Evolutionary conservation across 202 grass and related monocot genomes (phyloP).

Genomic region (Brachypodium distachyon): DNA sequence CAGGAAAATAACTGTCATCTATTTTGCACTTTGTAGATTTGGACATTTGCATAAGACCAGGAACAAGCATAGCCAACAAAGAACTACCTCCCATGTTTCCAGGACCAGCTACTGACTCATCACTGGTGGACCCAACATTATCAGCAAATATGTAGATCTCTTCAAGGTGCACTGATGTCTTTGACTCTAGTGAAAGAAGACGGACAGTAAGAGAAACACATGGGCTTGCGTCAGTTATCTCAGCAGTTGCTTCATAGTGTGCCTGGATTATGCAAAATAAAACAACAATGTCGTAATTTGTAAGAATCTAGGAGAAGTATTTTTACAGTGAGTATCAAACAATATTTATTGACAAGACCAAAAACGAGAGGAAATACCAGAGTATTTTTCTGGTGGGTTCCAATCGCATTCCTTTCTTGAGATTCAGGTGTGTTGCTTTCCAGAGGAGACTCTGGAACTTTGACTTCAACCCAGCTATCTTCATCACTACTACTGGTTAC

Average conservation of each 20-base stretch:
- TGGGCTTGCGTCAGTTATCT: constrained; percentile 78
- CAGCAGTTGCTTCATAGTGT: constrained; percentile 90
- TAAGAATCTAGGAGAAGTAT: constrained; percentile 2
- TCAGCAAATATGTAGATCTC: constrained; percentile 89
- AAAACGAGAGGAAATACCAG: constrained; percentile 34
- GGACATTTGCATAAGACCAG: constrained; percentile 64
- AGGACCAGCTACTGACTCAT: constrained; percentile 19
- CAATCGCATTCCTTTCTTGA: constrained; percentile 25
- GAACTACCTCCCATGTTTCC: constrained; percentile 58
- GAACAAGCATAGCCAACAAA: constrained; percentile 77
- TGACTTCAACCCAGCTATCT: constrained; percentile 87
- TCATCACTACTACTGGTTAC: constrained; percentile 50
- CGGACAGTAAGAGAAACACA: constrained; percentile 63
- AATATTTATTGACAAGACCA: neutral
- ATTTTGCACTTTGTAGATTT: constrained; percentile 51
- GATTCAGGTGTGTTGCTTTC: constrained; percentile 6
- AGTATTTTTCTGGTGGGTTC: constrained; percentile 18
- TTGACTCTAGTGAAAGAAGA: constrained; percentile 82
- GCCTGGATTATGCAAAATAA: constrained; percentile 38
- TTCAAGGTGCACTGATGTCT: constrained; percentile 64
- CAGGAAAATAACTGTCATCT: constrained; percentile 44
- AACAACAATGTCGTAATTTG: constrained; percentile 7
- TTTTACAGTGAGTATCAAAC: neutral
- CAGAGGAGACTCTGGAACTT: constrained; percentile 36
- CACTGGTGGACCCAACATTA: constrained; percentile 43